Percentiles rank a stretch among this genome's conserved stretches.
phyloP scores from a whole-genome alignment of 2,329 filamentous ascomycete species.

The Pezizomycotina sp. region DNA sequence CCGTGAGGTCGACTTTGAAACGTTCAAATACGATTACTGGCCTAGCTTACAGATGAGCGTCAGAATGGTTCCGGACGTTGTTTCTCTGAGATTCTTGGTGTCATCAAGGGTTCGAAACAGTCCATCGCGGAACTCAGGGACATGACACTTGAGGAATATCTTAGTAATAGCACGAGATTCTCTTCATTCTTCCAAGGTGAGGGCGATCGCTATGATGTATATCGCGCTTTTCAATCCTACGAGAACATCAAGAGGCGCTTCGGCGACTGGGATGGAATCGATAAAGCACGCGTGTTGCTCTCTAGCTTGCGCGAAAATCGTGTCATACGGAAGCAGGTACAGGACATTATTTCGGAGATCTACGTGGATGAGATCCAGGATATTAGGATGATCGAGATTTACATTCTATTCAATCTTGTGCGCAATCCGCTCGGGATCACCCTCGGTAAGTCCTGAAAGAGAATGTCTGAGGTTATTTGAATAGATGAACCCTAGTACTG shows the following conservation, averaged over 20 bases:
- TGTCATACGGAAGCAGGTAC: not conserved
- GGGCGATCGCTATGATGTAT: slow-evolving; percentile 4
- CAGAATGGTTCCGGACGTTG: slow-evolving; percentile 2
- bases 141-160: too few relatives aligned
- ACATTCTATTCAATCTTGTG: slow-evolving; percentile 7
- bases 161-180: not conserved
- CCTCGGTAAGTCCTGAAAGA: slow-evolving; percentile 7
- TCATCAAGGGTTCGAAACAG: too few relatives aligned
- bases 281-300: slow-evolving; percentile 4
- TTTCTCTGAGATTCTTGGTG: slow-evolving; percentile 10
- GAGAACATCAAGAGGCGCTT: slow-evolving; percentile 7
- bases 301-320: not conserved
- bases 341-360: slow-evolving; percentile 6
- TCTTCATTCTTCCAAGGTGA: slow-evolving; percentile 4
- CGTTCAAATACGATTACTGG: slow-evolving; percentile 8
- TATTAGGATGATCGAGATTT: slow-evolving; percentile 9
- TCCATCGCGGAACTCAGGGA: too few relatives aligned
- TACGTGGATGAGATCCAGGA: slow-evolving; percentile 13
- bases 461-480: too few relatives aligned
- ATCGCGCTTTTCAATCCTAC: slow-evolving; percentile 5
- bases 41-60: slow-evolving; percentile 2
- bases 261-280: slow-evolving; percentile 11
- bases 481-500: too few relatives aligned
- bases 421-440: slow-evolving; percentile 5
- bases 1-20: slow-evolving; percentile 9